phyloP scores from a whole-genome alignment of 208 protist genomes.

The Acanthamoeba lenticulata region DNA sequence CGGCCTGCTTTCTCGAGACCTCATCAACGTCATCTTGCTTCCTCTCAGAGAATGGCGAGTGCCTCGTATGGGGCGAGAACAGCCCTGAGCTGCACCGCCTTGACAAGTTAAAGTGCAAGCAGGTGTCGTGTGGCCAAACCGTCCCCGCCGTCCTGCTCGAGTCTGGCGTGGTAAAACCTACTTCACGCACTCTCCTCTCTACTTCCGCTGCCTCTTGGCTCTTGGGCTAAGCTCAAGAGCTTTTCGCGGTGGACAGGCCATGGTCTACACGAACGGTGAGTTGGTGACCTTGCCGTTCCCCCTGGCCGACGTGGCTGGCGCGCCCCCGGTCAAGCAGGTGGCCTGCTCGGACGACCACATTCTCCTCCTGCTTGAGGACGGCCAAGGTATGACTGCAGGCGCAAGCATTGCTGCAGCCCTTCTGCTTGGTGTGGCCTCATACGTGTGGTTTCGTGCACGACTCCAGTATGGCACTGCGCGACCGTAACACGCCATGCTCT shows the following conservation, averaged over 20 bases:
- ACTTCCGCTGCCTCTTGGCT: not conserved
- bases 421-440: too few species aligned
- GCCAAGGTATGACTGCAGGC: not conserved
- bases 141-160: not conserved
- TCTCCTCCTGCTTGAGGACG: not conserved
- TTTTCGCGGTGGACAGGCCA: not conserved
- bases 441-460: too few species aligned
- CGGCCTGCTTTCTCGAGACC: not conserved
- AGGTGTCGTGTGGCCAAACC: conserved; percentile 1
- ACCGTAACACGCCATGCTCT: not conserved
- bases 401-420: too few species aligned
- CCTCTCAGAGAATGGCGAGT: not conserved
- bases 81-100: not conserved
- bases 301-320: not conserved
- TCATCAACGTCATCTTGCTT: not conserved
- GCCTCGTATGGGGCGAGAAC: not conserved
- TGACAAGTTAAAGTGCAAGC: not conserved
- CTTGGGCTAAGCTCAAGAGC: not conserved
- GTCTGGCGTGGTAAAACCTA: not conserved
- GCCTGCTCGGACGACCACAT: conserved; percentile 25
- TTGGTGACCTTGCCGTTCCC: not conserved
- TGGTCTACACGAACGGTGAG: not conserved
- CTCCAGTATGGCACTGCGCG: not conserved
- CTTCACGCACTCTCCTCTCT: not conserved
- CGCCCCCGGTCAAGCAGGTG: not conserved